phyloP scores from a whole-genome alignment of 176 grass and related monocot genomes.

The Rhynchospora breviuscula region DNA sequence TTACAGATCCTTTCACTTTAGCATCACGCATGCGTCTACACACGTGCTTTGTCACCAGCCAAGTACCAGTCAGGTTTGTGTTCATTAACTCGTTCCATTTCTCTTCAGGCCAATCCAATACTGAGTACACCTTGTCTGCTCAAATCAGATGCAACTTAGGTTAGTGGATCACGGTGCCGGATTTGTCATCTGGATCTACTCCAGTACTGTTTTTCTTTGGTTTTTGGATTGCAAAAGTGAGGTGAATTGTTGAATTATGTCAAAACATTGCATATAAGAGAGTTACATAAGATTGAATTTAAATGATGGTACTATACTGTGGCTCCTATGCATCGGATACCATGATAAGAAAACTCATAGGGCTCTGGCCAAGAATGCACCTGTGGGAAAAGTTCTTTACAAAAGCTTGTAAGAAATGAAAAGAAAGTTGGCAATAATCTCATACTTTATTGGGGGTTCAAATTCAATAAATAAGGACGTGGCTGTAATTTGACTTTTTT shows the following conservation, averaged over 20 bases:
- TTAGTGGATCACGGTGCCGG: neutral
- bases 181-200: neutral
- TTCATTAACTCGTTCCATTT: conserved; percentile 35
- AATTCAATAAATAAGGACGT: neutral
- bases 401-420: too few relatives aligned
- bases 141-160: neutral
- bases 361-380: too few relatives aligned
- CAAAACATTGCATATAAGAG: neutral
- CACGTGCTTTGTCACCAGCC: conserved; percentile 40
- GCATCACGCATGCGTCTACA: conserved; percentile 39
- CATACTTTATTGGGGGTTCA: too few relatives aligned
- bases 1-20: conserved; percentile 35
- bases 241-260: neutral
- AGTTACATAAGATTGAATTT: neutral
- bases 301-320: neutral
- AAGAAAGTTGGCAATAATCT: too few relatives aligned
- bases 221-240: neutral
- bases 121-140: conserved; percentile 29
- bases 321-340: too few relatives aligned
- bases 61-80: conserved; percentile 41
- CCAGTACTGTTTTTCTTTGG: neutral
- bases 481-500: neutral
- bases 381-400: too few relatives aligned
- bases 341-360: too few relatives aligned
- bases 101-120: conserved; percentile 39